These are phyloP conservation scores for Chalaropsis thielavioides DNA, from an alignment of 2,329 filamentous ascomycete genomes.

Conservation along the genomic window DNA sequence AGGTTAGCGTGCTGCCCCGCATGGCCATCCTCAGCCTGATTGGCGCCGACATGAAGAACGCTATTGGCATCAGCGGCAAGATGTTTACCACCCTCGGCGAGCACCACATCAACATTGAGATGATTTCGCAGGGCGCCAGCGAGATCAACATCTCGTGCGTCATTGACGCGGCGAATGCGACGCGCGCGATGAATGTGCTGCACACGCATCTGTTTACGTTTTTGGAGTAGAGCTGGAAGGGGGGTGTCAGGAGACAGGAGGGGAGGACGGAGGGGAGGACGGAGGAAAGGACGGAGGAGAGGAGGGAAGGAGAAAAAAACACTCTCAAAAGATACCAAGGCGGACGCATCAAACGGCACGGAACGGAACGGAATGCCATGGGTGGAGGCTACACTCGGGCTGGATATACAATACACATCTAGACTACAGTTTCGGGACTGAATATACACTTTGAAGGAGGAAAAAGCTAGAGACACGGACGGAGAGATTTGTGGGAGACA, in stretches of 20 bases:
- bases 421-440: too few species aligned
- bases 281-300: not conserved
- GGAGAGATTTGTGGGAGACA: too few species aligned
- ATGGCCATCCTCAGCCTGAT: constrained; percentile 96
- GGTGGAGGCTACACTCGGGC: too few species aligned
- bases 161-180: constrained; percentile 80
- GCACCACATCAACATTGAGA: constrained; percentile 92
- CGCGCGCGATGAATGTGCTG: constrained; percentile 85
- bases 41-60: constrained; percentile 93
- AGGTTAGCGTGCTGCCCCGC: constrained; percentile 75
- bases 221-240: too few species aligned
- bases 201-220: constrained; percentile 97
- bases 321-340: too few species aligned
- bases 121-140: constrained; percentile 97
- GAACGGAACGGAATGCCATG: too few species aligned
- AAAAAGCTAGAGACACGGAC: too few species aligned
- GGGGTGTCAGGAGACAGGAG: not conserved
- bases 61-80: constrained; percentile 79
- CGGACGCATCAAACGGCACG: too few species aligned
- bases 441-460: too few species aligned
- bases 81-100: constrained; percentile 95
- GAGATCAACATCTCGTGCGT: constrained; percentile 99
- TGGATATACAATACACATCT: too few species aligned
- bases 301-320: not conserved
- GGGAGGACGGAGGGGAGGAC: not conserved